A percentile compares a stretch with the other conserved stretches of the same genome.
Conservation (phyloP, 768 basidiomycete genomes). For the Boletus sp. region DNA sequence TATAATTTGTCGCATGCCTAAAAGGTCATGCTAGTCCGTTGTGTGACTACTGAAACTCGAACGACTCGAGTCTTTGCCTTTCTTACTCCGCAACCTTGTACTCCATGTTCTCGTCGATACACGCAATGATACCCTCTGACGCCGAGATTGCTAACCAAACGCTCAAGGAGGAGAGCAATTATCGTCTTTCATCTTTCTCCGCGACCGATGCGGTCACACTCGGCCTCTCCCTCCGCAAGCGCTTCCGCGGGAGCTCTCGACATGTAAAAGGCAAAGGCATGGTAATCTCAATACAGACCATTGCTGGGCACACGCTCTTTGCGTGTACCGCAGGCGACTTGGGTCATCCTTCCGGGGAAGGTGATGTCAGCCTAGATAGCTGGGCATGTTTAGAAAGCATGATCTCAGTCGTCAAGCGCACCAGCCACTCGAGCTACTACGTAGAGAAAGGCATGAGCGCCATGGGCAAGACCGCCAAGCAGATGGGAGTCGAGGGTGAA, state of each 20-base stretch:
- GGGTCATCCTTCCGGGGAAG: conserved; percentile 60
- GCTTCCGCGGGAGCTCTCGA: conserved; percentile 71
- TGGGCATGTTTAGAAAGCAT: conserved; percentile 79
- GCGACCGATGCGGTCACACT: conserved; percentile 80
- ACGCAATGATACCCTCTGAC: conserved; percentile 63
- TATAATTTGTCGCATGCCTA: too few species aligned
- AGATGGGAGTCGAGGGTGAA: conserved; percentile 68
- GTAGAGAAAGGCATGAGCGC: conserved; percentile 86
- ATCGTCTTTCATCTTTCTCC: conserved; percentile 72
- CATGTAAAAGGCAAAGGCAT: conserved; percentile 78
- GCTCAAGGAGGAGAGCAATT: conserved; percentile 64
- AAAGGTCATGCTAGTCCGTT: not conserved
- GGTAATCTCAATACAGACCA: conserved; percentile 76
- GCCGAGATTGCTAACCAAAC: conserved; percentile 72
- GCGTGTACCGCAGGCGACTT: conserved; percentile 83
- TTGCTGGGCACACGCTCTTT: conserved; percentile 76
- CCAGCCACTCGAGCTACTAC: conserved; percentile 83
- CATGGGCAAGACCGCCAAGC: conserved; percentile 73
- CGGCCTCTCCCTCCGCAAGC: conserved; percentile 75
- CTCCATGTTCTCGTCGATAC: conserved; percentile 63
- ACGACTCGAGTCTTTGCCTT: not conserved
- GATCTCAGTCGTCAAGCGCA: conserved; percentile 74
- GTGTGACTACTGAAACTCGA: not conserved
- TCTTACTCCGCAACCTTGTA: conserved; percentile 13
- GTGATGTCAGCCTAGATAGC: conserved; percentile 78